Conservation (phyloP, 2,329 filamentous ascomycete species). For the Diaporthe longicolla region DNA sequence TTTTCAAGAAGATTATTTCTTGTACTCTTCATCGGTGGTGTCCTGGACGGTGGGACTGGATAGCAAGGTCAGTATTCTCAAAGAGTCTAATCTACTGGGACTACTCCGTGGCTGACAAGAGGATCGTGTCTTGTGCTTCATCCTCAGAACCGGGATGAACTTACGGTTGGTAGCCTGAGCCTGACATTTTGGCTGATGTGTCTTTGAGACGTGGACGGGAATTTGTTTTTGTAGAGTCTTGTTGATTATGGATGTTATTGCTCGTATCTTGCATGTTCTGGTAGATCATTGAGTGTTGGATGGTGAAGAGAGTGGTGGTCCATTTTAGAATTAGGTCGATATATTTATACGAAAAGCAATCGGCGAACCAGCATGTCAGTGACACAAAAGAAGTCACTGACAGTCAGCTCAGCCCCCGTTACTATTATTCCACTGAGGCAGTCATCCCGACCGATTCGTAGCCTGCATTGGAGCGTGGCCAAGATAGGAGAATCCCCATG, state of each 20-base stretch:
- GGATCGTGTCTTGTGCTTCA: background rate
- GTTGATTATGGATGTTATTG: background rate
- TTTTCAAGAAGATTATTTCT: conserved; percentile 9
- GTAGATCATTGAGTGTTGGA: background rate
- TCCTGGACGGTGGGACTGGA: conserved; percentile 13
- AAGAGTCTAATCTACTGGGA: background rate
- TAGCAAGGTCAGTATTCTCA: background rate
- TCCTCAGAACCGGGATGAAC: background rate
- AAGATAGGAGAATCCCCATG: no score
- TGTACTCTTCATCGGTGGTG: conserved; percentile 25
- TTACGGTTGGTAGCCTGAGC: conserved; percentile 22
- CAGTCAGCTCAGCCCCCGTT: background rate
- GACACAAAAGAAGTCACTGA: background rate
- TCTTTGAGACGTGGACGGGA: background rate
- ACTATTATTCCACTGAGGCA: background rate
- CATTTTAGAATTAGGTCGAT: background rate
- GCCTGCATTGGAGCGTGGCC: background rate
- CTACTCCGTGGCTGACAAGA: background rate
- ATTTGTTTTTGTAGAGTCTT: background rate
- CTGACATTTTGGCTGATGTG: conserved; percentile 7
- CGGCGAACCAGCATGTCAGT: background rate
- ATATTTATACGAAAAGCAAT: background rate
- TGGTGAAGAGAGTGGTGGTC: background rate
- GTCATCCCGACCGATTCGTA: no score
- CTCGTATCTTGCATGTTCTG: background rate